These are phyloP conservation scores for Backusella tuberculispora DNA, from an alignment of 192 early-diverging fungal genomes.

Conservation along the genomic window DNA sequence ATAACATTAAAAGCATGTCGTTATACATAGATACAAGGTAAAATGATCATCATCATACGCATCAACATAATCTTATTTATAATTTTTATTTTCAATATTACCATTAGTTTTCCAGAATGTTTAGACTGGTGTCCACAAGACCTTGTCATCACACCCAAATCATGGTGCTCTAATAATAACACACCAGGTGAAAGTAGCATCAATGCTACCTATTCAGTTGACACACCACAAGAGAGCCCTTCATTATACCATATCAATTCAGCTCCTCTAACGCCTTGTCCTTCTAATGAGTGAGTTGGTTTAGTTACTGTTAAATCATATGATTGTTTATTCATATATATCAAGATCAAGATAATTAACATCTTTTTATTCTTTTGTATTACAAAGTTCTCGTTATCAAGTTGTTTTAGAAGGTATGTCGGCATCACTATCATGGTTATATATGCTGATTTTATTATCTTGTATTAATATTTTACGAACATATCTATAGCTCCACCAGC, in stretches of 20 bases:
- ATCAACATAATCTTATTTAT: not conserved
- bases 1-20: not conserved
- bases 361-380: not conserved
- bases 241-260: not conserved
- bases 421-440: not conserved
- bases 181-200: not conserved
- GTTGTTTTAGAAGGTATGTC: slow-evolving; percentile 1
- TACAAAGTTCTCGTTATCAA: slow-evolving; percentile 1
- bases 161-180: not conserved
- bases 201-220: not conserved
- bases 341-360: not conserved
- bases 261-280: slow-evolving; percentile 1
- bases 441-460: not conserved
- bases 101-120: not conserved
- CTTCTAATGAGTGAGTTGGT: not conserved
- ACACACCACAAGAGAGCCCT: not conserved
- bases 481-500: not conserved
- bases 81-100: not conserved
- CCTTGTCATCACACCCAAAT: slow-evolving; percentile 8
- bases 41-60: not conserved
- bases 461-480: not conserved
- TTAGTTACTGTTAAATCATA: not conserved
- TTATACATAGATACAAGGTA: slow-evolving; percentile 16
- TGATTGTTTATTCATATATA: not conserved
- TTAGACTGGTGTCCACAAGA: slow-evolving; percentile 13